Evolutionary conservation across 2,329 filamentous ascomycete genomes (phyloP), one percentile per base, ranked within the genome.

Genomic region (Talaromyces sp.): DNA sequence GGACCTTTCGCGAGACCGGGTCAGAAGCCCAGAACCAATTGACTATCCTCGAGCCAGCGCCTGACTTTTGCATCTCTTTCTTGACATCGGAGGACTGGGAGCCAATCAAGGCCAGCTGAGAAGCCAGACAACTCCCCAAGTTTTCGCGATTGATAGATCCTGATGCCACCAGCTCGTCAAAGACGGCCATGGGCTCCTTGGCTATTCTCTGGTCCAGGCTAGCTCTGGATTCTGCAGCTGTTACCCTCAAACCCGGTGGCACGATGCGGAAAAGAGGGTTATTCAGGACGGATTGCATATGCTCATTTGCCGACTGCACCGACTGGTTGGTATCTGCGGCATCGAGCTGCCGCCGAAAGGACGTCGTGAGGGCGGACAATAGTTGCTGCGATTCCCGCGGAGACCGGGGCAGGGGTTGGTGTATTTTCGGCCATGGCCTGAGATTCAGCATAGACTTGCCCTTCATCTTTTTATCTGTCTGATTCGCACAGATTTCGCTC

Each of bases 301-400:
- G 75, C 38, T 69, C 66, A 56, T 76, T 72, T 43, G 75, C 69
- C 51, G 74, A 68, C 64, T 74, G 66, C 26, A 61, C 64, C 19
- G 72, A 69, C 26, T 68, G 70, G 61, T 69, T 64, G 35, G 66
- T 60, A 56, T 72, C 67, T 38, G 63, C 65, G 38, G 67, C 61
- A 17, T 88, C 85, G 48, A 89, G 80, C 61, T 88, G 84, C 55
- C 80, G 77, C 65, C 84, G 80, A 70, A 89, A 89, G 12, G 85
- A 88, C 46, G 79, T 80, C 24, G 84, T 87, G 64, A 89, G 79
- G 21, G 85, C 77, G 57, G 77, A 80, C 46, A 88, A 79, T 8
- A 89, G 76, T 65, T 84, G 81, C 63, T 83, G 77, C 17, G 82
- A 85, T 67, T 88, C 83, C 60, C 79, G 79, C 4, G 80, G 76